Conservation (phyloP, 1,284 basidiomycete genomes). For the Ceratorhiza oryzae-sativae region DNA sequence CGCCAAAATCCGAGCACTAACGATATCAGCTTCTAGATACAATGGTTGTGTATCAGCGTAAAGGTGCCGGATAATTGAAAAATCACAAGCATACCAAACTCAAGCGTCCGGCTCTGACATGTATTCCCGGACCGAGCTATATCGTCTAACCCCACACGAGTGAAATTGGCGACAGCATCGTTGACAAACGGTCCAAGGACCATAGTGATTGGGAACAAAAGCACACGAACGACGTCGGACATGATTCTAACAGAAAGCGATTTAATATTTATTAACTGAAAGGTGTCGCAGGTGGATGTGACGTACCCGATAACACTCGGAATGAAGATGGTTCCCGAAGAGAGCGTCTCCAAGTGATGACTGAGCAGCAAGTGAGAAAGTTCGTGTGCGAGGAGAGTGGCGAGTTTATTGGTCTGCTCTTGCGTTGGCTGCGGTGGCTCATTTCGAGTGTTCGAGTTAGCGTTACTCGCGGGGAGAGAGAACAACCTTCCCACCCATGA, state of each 20-base stretch:
- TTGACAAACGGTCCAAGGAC: constrained; percentile 90
- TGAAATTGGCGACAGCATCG: constrained; percentile 83
- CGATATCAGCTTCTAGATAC: constrained; percentile 77
- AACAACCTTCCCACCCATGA: constrained; percentile 30
- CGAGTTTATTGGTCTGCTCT: constrained; percentile 83
- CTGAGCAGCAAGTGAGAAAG: constrained; percentile 84
- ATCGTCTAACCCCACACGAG: constrained; percentile 76
- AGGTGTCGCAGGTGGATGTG: not conserved
- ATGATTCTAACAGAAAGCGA: constrained; percentile 54
- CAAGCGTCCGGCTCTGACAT: constrained; percentile 51
- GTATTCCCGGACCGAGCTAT: constrained; percentile 60
- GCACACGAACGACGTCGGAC: constrained; percentile 74
- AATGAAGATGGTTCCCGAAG: constrained; percentile 79
- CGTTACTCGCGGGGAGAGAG: constrained; percentile 14
- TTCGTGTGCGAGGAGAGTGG: constrained; percentile 87
- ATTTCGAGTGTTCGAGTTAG: constrained; percentile 6
- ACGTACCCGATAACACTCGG: constrained; percentile 71
- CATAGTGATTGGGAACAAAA: constrained; percentile 87
- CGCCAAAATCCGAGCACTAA: constrained; percentile 84
- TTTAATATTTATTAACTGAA: not conserved
- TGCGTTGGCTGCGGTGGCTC: constrained; percentile 61
- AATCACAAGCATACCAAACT: constrained; percentile 29
- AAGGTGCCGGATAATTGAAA: constrained; percentile 57
- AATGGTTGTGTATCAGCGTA: constrained; percentile 85
- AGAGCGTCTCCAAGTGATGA: constrained; percentile 88